Conservation (phyloP, 2,329 filamentous ascomycete genomes). For the Arthroderma uncinatum region DNA sequence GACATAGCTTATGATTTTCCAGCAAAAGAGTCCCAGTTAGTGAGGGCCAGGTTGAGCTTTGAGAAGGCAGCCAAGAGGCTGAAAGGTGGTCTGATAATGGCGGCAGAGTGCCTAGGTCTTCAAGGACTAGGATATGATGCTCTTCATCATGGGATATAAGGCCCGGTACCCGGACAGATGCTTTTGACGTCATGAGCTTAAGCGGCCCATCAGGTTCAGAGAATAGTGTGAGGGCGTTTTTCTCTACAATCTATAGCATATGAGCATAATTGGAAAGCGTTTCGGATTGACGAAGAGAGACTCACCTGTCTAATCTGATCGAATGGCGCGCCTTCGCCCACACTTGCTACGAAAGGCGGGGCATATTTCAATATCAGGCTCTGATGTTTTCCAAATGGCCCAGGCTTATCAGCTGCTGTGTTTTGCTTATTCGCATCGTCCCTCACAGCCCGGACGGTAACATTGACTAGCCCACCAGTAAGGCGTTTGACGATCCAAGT, state of each 20-base stretch:
- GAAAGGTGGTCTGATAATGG: slow-evolving; percentile 7
- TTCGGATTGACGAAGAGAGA: too few species aligned
- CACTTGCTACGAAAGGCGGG: slow-evolving; percentile 3
- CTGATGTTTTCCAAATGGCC: background rate
- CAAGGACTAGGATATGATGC: slow-evolving; percentile 8
- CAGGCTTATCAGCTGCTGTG: background rate
- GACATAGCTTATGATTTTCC: background rate
- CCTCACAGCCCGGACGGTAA: slow-evolving; percentile 9
- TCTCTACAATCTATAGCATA: slow-evolving; percentile 7
- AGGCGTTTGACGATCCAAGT: slow-evolving; percentile 4
- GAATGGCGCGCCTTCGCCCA: slow-evolving; percentile 7
- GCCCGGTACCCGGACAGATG: background rate
- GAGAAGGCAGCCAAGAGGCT: background rate
- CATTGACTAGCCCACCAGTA: slow-evolving; percentile 7
- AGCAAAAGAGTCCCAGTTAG: background rate
- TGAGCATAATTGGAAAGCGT: background rate
- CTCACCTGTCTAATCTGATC: slow-evolving; percentile 8
- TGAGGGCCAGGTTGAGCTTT: background rate
- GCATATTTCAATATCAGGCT: slow-evolving; percentile 13
- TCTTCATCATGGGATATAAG: slow-evolving; percentile 6
- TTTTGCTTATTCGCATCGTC: background rate
- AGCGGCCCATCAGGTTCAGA: background rate
- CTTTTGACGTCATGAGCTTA: background rate
- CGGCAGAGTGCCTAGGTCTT: slow-evolving; percentile 6
- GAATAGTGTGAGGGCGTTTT: slow-evolving; percentile 5